Evolutionary conservation across 2,329 filamentous ascomycete species (phyloP).

Genomic region (Fusarium penzigii): DNA sequence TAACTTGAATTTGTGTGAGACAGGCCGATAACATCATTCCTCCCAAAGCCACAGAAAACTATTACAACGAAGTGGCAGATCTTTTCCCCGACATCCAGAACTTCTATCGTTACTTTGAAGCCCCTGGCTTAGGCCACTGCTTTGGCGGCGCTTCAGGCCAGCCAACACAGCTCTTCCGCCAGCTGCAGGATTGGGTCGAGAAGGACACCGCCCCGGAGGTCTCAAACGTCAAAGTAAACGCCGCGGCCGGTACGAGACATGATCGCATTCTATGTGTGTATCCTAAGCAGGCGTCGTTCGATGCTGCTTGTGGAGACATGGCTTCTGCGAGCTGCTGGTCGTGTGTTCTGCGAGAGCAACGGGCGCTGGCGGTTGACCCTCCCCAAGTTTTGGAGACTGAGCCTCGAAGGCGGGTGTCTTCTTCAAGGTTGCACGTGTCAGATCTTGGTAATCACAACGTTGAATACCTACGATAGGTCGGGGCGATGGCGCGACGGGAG

Average conservation of each 20-base stretch:
- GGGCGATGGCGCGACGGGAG: no score
- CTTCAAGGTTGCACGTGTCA: no score
- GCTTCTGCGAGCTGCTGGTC: constrained; percentile 5
- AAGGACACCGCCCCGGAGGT: constrained; percentile 29
- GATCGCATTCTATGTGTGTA: constrained; percentile 42
- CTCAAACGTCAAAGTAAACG: constrained; percentile 5
- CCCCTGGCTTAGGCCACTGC: constrained; percentile 38
- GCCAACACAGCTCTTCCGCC: constrained; percentile 26
- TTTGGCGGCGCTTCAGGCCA: constrained; percentile 20
- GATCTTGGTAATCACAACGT: no score
- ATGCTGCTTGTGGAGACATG: constrained; percentile 1
- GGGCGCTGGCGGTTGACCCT: no score
- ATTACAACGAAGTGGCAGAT: constrained; percentile 27
- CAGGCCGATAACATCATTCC: constrained; percentile 24
- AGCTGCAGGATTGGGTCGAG: constrained; percentile 33
- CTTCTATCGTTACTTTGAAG: constrained; percentile 37
- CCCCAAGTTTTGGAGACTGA: no score
- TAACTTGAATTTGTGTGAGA: no score
- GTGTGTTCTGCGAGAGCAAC: no score
- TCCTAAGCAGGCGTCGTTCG: constrained; percentile 31
- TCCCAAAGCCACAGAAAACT: constrained; percentile 20
- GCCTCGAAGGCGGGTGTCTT: no score
- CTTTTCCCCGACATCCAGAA: constrained; percentile 20
- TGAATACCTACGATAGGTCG: no score
- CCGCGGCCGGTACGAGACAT: constrained; percentile 12